Evolutionary conservation across 108 stramenopile species (phyloP).

Genomic region (Chaetoceros tenuissimus): DNA sequence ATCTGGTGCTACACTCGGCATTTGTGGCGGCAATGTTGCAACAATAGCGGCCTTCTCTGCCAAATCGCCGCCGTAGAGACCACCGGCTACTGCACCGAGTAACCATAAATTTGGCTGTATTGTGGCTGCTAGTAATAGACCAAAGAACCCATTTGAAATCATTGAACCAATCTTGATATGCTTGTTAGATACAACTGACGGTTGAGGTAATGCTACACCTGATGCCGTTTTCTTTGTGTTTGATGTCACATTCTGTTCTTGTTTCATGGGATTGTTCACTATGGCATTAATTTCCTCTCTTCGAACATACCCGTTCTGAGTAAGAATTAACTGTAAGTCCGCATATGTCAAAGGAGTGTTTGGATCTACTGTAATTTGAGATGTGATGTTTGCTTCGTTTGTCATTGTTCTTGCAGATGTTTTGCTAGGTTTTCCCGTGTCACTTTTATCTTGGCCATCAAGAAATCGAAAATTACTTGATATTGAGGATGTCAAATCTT

Average conservation of each 20-base stretch:
- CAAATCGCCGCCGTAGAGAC: slow-evolving; percentile 34
- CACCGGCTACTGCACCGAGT: slow-evolving; percentile 34
- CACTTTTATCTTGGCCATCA: background rate
- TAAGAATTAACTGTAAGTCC: slow-evolving; percentile 15
- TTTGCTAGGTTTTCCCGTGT: background rate
- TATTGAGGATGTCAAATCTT: too few species aligned
- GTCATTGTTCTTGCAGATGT: background rate
- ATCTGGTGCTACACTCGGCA: background rate
- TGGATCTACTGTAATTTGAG: slow-evolving; percentile 1
- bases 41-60: slow-evolving; percentile 7
- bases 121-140: slow-evolving; percentile 22
- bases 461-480: too few species aligned
- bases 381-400: background rate
- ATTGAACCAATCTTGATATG: slow-evolving; percentile 24
- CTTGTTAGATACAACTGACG: slow-evolving; percentile 16
- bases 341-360: slow-evolving; percentile 21
- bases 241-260: background rate
- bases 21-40: background rate
- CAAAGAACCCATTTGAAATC: slow-evolving; percentile 20
- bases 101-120: slow-evolving; percentile 52
- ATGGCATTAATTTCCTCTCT: background rate
- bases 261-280: background rate
- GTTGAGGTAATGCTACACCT: slow-evolving; percentile 56
- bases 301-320: slow-evolving; percentile 9
- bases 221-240: background rate